Percentiles rank a stretch among this genome's conserved stretches.
Conservation (phyloP, 306 rosid species). For the Cucumis melo region DNA sequence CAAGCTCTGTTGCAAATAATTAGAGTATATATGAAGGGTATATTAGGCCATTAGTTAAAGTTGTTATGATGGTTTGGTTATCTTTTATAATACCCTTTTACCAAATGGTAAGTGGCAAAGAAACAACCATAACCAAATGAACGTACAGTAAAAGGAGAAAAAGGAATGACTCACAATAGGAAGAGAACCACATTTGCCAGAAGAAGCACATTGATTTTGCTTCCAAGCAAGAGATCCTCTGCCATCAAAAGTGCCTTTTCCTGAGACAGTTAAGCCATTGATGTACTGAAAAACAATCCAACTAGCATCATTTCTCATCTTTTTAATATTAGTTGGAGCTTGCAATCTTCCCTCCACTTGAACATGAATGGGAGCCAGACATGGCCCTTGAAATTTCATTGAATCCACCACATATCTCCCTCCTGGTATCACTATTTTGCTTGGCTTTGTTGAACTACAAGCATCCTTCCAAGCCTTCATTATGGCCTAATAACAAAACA, state of each 20-base stretch:
- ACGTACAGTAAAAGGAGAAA: no score
- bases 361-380: conserved; percentile 27
- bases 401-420: conserved; percentile 9
- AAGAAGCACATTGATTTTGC: conserved; percentile 10
- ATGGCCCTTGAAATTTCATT: conserved; percentile 23
- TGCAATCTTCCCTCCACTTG: conserved; percentile 15
- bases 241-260: conserved; percentile 31
- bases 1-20: conserved; percentile 15
- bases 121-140: no score
- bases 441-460: conserved; percentile 12
- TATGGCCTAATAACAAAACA: conserved; percentile 16
- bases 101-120: no score
- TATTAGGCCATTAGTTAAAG: no score
- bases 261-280: conserved; percentile 15
- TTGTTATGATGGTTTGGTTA: no score
- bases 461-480: conserved; percentile 22
- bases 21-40: no score
- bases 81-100: no score
- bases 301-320: background rate
- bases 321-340: conserved; percentile 13
- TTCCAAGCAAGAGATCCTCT: conserved; percentile 24
- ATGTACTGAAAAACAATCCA: conserved; percentile 26
- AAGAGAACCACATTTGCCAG: background rate
- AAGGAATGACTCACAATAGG: conserved; percentile 10
- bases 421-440: conserved; percentile 13